Evolutionary conservation across 1,139 yeast genomes (phyloP), one percentile per base, ranked within the genome.

Genomic region (Debaryomycetaceae sp.): DNA sequence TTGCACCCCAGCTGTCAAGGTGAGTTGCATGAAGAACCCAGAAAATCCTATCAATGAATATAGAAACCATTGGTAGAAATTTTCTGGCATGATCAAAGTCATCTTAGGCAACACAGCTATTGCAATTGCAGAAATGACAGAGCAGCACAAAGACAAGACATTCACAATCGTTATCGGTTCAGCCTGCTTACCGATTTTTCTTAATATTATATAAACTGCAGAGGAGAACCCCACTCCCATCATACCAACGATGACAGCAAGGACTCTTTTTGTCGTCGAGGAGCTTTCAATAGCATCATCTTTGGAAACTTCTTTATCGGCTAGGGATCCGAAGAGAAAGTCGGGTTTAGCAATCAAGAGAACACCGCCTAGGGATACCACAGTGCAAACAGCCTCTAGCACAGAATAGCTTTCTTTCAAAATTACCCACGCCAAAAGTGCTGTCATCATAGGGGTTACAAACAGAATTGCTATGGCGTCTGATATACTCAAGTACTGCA

Each of bases 121-220:
- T 9, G 82, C 75, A 6, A 69, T 39, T n/a, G 78, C 63, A 1
- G 89, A 74, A 1, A 83, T 71, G 3, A 83, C 50, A 16, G 78
- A 67, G 14, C 87, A 76, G 42, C 77, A 67, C 33, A 82, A 63
- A 0, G 96, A 80, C 63, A 84, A 87, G 56, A 83, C 84, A 44
- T 87, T 77, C 4, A 88, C 96, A 11, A 88, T 81, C 31, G 88
- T 61, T 26, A 88, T 67, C 0, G 96, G 89, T 59, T 88, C 95
- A 5, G 89, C 92, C 33, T 78, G 65, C 47, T 75, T 78, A 16
- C 96, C 95, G 33, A 89, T 85, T 49, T 78, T 79, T 31, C 95
- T 67, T 41, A 89, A 76, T 7, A 83, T 67, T 34, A 88, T 82
- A 65, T 81, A 84, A 5, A 88, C 94, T 5, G 71, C 57, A 18